Percentiles rank a stretch among this genome's conserved stretches.
Evolutionary conservation across 108 stramenopile species (phyloP).

Genomic region (Cyclotella kingstonii): DNA sequence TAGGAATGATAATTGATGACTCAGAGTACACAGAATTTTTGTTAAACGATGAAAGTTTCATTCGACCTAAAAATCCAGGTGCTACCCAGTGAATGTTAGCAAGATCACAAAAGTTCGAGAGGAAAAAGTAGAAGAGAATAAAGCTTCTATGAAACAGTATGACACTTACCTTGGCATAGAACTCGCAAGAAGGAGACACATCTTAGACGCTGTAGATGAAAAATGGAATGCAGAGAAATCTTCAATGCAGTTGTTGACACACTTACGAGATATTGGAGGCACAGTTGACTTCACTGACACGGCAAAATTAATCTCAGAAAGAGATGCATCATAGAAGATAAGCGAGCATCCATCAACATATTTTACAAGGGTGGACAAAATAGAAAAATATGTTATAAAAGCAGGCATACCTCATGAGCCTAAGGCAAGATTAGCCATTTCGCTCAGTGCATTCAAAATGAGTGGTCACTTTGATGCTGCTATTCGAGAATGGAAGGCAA

Average conservation of each 20-base stretch:
- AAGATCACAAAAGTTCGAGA: no score
- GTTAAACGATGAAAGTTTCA: neutral
- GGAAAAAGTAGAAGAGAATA: no score
- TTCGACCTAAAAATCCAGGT: neutral
- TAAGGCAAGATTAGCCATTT: neutral
- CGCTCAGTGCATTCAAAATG: neutral
- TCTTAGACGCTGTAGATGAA: neutral
- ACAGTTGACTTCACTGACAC: neutral
- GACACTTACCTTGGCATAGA: neutral
- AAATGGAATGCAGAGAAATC: neutral
- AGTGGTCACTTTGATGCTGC: neutral
- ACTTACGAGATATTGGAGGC: neutral
- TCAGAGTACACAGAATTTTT: neutral
- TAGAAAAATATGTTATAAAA: neutral
- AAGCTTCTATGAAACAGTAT: no score
- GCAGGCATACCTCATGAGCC: neutral
- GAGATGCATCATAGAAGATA: neutral
- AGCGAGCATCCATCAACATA: neutral
- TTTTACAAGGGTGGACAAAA: neutral
- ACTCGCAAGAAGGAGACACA: neutral
- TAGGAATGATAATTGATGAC: neutral
- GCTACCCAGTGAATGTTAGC: neutral
- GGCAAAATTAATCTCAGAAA: neutral
- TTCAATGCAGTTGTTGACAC: neutral
- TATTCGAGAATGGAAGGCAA: neutral